Evolutionary conservation across 768 basidiomycete species (phyloP).

Genomic region (Rickenella mellea): DNA sequence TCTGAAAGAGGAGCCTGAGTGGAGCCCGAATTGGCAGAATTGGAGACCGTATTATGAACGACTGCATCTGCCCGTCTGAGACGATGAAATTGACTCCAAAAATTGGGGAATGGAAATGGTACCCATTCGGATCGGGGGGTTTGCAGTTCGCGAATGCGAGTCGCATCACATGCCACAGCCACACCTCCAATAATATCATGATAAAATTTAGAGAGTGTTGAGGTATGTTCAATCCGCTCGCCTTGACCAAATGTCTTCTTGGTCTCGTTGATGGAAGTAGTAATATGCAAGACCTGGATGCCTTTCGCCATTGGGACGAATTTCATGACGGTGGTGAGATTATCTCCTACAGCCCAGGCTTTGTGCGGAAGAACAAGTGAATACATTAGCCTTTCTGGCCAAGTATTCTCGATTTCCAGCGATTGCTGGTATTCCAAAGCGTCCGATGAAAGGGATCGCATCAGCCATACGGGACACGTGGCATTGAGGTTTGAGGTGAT

Average conservation of each 20-base stretch:
- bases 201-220: constrained; percentile 49
- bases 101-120: too few species aligned
- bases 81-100: too few species aligned
- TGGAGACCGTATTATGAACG: background rate
- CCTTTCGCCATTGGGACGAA: constrained; percentile 85
- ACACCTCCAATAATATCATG: constrained; percentile 62
- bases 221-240: constrained; percentile 49
- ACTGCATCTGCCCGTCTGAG: too few species aligned
- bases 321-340: constrained; percentile 72
- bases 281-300: constrained; percentile 55
- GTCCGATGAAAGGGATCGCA: constrained; percentile 68
- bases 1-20: too few species aligned
- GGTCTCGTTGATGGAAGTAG: constrained; percentile 66
- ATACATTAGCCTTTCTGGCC: constrained; percentile 97
- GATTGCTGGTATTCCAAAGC: constrained; percentile 95
- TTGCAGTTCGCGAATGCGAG: constrained; percentile 11
- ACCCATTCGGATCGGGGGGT: constrained; percentile 3
- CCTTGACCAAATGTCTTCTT: constrained; percentile 50
- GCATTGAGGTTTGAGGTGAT: constrained; percentile 57
- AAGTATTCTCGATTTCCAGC: constrained; percentile 91
- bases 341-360: constrained; percentile 89
- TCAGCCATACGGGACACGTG: constrained; percentile 49
- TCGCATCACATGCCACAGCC: constrained; percentile 26
- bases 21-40: background rate
- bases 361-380: constrained; percentile 90